Evolutionary conservation across 2,329 filamentous ascomycete genomes (phyloP).

Genomic region (Aaosphaeria pasadenensis): DNA sequence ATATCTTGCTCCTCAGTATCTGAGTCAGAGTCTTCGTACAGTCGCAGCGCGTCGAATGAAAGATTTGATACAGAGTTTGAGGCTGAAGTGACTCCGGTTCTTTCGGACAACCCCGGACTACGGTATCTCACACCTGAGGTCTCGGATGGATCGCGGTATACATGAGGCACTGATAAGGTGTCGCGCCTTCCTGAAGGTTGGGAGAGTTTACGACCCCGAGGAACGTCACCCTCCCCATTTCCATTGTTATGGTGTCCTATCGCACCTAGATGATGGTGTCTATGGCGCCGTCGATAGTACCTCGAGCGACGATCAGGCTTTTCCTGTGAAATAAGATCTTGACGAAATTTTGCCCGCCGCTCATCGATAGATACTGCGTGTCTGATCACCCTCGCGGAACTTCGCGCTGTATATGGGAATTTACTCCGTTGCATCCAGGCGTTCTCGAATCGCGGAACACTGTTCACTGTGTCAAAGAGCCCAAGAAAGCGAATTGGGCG

Average conservation of each 20-base stretch:
- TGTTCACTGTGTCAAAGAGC: conserved; percentile 80
- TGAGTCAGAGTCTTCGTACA: conserved; percentile 20
- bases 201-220: conserved; percentile 6
- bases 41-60: conserved; percentile 22
- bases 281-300: conserved; percentile 25
- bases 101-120: conserved; percentile 23
- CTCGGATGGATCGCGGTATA: conserved; percentile 31
- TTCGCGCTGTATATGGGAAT: conserved; percentile 64
- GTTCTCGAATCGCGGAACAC: conserved; percentile 72
- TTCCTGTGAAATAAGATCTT: conserved; percentile 59
- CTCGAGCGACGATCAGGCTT: conserved; percentile 18
- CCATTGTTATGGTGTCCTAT: conserved; percentile 7
- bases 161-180: conserved; percentile 26
- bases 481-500: conserved; percentile 73
- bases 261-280: conserved; percentile 16
- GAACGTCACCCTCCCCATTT: conserved; percentile 3
- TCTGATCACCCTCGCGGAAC: conserved; percentile 58
- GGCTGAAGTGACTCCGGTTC: conserved; percentile 8
- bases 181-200: conserved; percentile 14
- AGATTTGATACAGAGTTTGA: conserved; percentile 29
- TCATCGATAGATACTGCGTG: conserved; percentile 72
- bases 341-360: conserved; percentile 67
- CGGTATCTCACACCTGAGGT: conserved; percentile 29
- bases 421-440: conserved; percentile 74
- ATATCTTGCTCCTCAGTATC: conserved; percentile 65